Evolutionary conservation across 106 monocot species (phyloP), one percentile per base, ranked within the genome.

Genomic region (Narthecium ossifragum): DNA sequence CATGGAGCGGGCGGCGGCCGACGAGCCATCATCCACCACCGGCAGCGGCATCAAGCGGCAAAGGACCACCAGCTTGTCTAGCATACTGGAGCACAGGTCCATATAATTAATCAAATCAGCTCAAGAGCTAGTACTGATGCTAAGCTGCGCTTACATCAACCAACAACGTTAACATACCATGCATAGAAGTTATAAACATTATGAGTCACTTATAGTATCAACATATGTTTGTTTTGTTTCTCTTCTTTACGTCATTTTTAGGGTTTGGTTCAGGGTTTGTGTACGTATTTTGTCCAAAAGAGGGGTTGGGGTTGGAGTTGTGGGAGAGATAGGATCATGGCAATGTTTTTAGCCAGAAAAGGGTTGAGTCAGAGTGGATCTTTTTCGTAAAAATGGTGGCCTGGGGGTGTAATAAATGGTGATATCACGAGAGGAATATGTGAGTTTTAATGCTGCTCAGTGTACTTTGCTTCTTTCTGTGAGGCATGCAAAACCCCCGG

Each of bases 11-110:
- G 40, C 78, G 6, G 30, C 78, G 8, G 53, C 37, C 12, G 70
- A 68, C 2, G 75, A 81, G 6, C 30, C 78, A 6, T 67, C 85
- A 0, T 55, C 76, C 2, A 56, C 57, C 18, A 54, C 65, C 30
- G 62, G 60, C 41, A 23, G 41, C 18, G 70, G 73, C 31, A 69
- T 72, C 12, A 93, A 93, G 71, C 37, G 85, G 63, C 93, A 93
- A 73, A 62, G 93, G 48, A 93, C 81, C 15, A 73, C 62, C 34
- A 73, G 47, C 54, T 31, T 85, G 10, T 73, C 85, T 7, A 67
- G 43, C 46, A 63, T 71, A 47, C 60, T 74, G 2, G 67, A 66
- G 46, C 41, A 74, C 31, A 46, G 53, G 34, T 66, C 65, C 20
- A 45, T 65, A 28, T 72, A 55, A 41, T 29, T 52, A 4, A 34